Percentiles rank a stretch among this genome's conserved stretches.
These are phyloP conservation scores for Chaetomium sp. DNA, from an alignment of 2,329 filamentous ascomycete species.

Conservation along the genomic window DNA sequence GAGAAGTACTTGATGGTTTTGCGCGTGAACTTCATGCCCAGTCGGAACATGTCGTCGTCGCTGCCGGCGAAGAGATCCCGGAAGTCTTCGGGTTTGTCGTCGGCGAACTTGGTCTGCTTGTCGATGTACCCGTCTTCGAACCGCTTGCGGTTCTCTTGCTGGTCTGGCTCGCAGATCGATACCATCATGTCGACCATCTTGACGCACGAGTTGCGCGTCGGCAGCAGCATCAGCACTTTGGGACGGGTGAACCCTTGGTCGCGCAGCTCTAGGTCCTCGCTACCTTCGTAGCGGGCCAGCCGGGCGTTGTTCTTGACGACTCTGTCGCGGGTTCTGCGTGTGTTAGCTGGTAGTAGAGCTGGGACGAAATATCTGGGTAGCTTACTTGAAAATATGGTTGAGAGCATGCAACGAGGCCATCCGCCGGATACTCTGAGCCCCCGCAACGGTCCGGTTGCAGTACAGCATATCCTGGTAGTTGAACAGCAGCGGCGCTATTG, in stretches of 20 bases:
- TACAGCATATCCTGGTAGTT: conserved; percentile 77
- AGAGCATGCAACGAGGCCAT: conserved; percentile 75
- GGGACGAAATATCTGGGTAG: background rate
- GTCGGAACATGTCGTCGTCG: conserved; percentile 92
- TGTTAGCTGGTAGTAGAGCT: conserved; percentile 4
- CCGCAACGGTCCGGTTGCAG: conserved; percentile 62
- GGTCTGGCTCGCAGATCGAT: conserved; percentile 70
- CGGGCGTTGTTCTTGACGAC: conserved; percentile 90
- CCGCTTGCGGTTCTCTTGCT: conserved; percentile 90
- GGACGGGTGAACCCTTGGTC: conserved; percentile 95
- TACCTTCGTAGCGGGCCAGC: conserved; percentile 58
- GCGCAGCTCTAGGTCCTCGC: conserved; percentile 64
- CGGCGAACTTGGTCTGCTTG: conserved; percentile 60
- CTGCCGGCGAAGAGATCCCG: conserved; percentile 86
- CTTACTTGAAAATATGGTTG: conserved; percentile 84
- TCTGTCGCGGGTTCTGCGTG: conserved; percentile 66
- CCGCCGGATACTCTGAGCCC: conserved; percentile 62
- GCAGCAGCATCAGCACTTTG: conserved; percentile 84
- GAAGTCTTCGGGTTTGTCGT: conserved; percentile 79
- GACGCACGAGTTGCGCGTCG: conserved; percentile 80
- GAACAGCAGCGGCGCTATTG: conserved; percentile 66
- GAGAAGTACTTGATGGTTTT: conserved; percentile 94
- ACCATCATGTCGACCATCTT: conserved; percentile 72
- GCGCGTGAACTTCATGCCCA: conserved; percentile 94
- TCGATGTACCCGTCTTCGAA: conserved; percentile 79